Evolutionary conservation across 1,139 yeast genomes (phyloP).

Genomic region (Taphrina sp.): DNA sequence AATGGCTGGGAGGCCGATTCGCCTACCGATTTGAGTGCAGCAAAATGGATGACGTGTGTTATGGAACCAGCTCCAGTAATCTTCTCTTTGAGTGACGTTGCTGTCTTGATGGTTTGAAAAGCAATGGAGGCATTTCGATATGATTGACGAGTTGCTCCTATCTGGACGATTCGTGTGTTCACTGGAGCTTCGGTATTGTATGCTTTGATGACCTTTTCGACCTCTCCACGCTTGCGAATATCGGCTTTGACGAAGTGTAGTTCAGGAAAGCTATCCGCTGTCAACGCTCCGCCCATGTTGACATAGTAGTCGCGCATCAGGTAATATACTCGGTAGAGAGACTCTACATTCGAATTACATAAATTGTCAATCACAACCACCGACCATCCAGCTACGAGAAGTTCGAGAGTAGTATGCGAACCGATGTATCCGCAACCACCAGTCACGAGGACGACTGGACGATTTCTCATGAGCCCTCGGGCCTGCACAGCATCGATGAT

Average conservation of each 20-base stretch:
- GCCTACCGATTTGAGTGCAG: slow-evolving; percentile 84
- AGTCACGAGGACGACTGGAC: slow-evolving; percentile 53
- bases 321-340: slow-evolving; percentile 63
- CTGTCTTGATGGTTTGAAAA: slow-evolving; percentile 10
- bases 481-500: slow-evolving; percentile 3
- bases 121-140: slow-evolving; percentile 16
- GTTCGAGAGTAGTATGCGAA: slow-evolving; percentile 71
- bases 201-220: slow-evolving; percentile 52
- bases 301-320: slow-evolving; percentile 48
- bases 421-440: slow-evolving; percentile 91
- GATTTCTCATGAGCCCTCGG: neutral
- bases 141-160: neutral
- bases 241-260: slow-evolving; percentile 60
- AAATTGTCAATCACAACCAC: slow-evolving; percentile 72
- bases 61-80: slow-evolving; percentile 42
- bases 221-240: slow-evolving; percentile 53
- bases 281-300: neutral
- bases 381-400: slow-evolving; percentile 62
- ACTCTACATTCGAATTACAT: slow-evolving; percentile 65
- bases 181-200: slow-evolving; percentile 43
- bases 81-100: neutral
- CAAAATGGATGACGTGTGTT: slow-evolving; percentile 73
- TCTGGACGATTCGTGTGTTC: neutral
- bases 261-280: slow-evolving; percentile 5
- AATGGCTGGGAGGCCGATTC: slow-evolving; percentile 73